Evolutionary conservation across 805 yeast genomes (phyloP), one percentile per base, ranked within the genome.

Genomic region (Tetrapisispora namnaoensis): DNA sequence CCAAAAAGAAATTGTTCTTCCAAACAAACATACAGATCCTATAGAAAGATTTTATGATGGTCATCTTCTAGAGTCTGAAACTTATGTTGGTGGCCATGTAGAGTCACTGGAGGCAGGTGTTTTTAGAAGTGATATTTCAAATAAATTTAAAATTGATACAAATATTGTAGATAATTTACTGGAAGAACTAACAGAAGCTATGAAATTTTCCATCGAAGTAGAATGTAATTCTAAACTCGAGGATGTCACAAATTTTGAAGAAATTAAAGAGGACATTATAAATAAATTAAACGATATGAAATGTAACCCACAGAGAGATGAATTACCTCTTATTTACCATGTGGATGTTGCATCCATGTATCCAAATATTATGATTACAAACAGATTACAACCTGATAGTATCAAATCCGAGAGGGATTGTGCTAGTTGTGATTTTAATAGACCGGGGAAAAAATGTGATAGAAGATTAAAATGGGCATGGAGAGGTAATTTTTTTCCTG

Each of bases 321-420:
- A 93, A 58, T 70, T 71, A 11, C 99, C 99, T 0, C 71, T 86
- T 43, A 93, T 93, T 53, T 93, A 95, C 59, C 99, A 93, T 62
- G 96, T 95, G 36, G 99, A 93, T 71, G 99, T 93, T 45, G 97
- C 99, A 0, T 93, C 99, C 1, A 93, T 93, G 99, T 93, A 93
- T 62, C 99, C 99, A 6, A 93, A 93, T 62, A 93, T 93, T 63
- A 93, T 93, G 98, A 88, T 96, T 7, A 86, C 98, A 0, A 93
- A 93, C 68, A 79, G 99, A 62, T 73, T 93, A 47, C 99, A 93
- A 65, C 99, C 99, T 0, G 99, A 93, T 67, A 90, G 98, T 3
- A 91, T 93, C 88, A 90, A 93, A 55, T 71, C 83, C 0, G 98
- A 91, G 60, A 86, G 86, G 57, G 96, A 89, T 60, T 95, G 99